Base-by-base conservation (phyloP, 805 yeast species). In the Metschnikowia lunata region DNA sequence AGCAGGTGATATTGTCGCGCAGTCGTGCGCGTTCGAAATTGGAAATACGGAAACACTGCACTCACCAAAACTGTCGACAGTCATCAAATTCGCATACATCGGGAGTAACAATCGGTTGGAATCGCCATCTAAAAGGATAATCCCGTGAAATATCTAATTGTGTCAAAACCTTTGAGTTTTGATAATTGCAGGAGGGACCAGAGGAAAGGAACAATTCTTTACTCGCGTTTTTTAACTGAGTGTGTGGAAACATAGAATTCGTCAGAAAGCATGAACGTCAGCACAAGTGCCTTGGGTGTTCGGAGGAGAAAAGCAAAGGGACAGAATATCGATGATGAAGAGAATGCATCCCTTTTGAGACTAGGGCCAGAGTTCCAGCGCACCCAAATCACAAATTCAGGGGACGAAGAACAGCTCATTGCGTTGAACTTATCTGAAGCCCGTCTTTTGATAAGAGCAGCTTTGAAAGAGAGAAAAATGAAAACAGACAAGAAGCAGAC, bases 361-460 rank as follows among this genome's bases (percentile, higher is more conserved):
- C 76, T 93, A 45, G 99, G 99, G 8, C 91, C 96, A 26, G 99
- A 93, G 67, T 93, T 93, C 60, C 90, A 83, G 56, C 66, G 85
- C 41, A 79, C 77, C 30, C 97, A 90, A 62, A 67, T 83, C 31
- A 83, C 87, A 50, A 90, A 90, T 62, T 82, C 82, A 41, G 97
- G 97, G 14, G 79, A 80, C 47, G 79, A 77, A 44, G 83, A 81
- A 46, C 86, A 83, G 50, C 74, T 93, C 46, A 85, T 87, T 49
- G 88, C 98, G 1, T 72, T 93, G 54, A 91, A 90, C 64, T 69
- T 90, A 38, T 83, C 95, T 26, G 98, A 93, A 60, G 90, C 98
- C 0, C 74, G 98, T 51, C 76, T 93, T 45, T 73, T 93, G 56
- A 88, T 93, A 51, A 83, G 95, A 64, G 93, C 91, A 11, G 96